Base-by-base conservation (phyloP, 345 rosid genomes). In the Lumnitzera littorea region DNA sequence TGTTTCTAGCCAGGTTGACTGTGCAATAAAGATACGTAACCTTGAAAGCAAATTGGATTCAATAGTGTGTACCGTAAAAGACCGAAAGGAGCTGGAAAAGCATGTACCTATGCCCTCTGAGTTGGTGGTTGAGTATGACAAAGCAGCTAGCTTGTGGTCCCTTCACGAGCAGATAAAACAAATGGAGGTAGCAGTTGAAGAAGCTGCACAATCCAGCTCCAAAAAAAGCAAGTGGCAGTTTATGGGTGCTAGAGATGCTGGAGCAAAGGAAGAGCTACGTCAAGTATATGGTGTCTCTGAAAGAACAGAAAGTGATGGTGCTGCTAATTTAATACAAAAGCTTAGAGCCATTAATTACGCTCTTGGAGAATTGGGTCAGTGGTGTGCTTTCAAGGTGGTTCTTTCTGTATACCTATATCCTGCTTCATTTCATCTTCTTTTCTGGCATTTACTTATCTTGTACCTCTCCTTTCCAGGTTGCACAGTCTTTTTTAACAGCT, bases 201-300 rank as follows among this genome's bases (percentile, higher is more conserved):
- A 89, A 80, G 91, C 97, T n/a, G 96, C 96, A 64, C 84, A 76
- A 64, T 84, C 86, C 46, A 87, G 96, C 72, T 87, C 86, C 58
- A 80, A 87, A 70, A 87, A 76, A 76, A 92, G 97, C 74, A 92
- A 92, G 73, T 92, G 99, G 99, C 96, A 92, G 56, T 92, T 92
- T 75, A 92, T 92, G 99, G 99, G 99, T 69, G 99, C 99, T 50
- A 84, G 99, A 71, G 99, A 92, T 79, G 99, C 99, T 63, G 99
- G 99, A 62, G 88, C 96, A 0, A 92, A 84, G 79, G 99, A 92
- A 69, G 97, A 90, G 68, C 72, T 92, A 56, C 91, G 84, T 57
- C 96, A 92, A 74, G 96, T 92, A 70, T 92, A 92, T 68, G 99
- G 99, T 50, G 97, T 92, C 25, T 87, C 97, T 62, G 99, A 92